Percentiles rank a stretch among this genome's conserved stretches.
Conservation (phyloP, 495 filamentous ascomycete genomes). For the Sporormia fimetaria region DNA sequence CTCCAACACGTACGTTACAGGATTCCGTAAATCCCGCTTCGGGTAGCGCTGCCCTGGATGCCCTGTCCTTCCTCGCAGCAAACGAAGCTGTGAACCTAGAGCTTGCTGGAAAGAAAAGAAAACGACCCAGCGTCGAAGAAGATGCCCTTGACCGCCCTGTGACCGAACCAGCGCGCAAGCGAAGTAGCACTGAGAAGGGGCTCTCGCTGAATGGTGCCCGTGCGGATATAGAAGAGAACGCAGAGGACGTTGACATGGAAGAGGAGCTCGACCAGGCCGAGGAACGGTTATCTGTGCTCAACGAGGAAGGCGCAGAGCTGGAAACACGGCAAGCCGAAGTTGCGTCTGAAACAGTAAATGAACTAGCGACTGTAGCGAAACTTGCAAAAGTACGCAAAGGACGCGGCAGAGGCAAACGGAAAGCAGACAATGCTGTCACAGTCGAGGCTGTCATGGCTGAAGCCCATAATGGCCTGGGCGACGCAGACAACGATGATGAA, state of each 20-base stretch:
- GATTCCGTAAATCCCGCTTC: constrained; percentile 2
- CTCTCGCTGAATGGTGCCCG: constrained; percentile 12
- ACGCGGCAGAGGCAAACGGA: constrained; percentile 29
- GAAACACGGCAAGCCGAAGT: constrained; percentile 15
- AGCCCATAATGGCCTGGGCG: constrained; percentile 15
- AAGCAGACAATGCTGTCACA: constrained; percentile 14
- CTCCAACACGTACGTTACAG: background rate
- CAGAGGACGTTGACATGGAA: constrained; percentile 15
- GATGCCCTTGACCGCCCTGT: constrained; percentile 32
- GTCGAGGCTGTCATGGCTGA: constrained; percentile 9
- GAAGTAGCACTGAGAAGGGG: constrained; percentile 39
- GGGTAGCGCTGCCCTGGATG: constrained; percentile 7
- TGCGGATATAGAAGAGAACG: constrained; percentile 6
- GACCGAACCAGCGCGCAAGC: constrained; percentile 47
- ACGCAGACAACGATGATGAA: constrained; percentile 27
- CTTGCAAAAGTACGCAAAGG: constrained; percentile 24
- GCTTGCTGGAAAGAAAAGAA: constrained; percentile 33
- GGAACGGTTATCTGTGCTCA: constrained; percentile 10
- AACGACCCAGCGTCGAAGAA: constrained; percentile 34
- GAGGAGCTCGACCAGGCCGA: constrained; percentile 17
- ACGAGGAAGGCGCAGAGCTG: constrained; percentile 19
- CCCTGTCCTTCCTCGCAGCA: constrained; percentile 15
- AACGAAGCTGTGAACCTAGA: constrained; percentile 25
- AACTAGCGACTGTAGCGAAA: constrained; percentile 17
- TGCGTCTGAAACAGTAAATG: constrained; percentile 19